A percentile compares a stretch with the other conserved stretches of the same genome.
Evolutionary conservation across 768 basidiomycete genomes (phyloP).

Genomic region (Cystobasidium ongulense): DNA sequence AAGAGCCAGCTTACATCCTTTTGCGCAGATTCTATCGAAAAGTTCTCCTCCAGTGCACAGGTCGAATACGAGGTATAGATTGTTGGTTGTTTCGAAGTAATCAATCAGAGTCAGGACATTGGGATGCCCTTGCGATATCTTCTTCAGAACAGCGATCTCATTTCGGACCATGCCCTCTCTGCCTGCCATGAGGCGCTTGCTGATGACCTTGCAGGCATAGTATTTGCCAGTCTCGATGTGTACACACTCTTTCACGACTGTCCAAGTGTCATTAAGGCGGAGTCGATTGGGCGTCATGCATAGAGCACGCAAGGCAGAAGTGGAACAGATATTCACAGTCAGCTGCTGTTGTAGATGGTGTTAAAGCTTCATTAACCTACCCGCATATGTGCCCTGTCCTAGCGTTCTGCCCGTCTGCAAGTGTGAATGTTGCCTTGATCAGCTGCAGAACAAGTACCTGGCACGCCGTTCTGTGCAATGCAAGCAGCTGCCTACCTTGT

Average conservation of each 20-base stretch:
- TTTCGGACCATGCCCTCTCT: constrained; percentile 95
- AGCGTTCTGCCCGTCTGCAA: constrained; percentile 5
- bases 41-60: constrained; percentile 91
- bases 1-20: constrained; percentile 51
- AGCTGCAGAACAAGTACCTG: neutral
- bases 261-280: neutral
- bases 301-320: neutral
- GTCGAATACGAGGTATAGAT: constrained; percentile 49
- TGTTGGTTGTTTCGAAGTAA: constrained; percentile 62
- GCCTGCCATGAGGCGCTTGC: constrained; percentile 98
- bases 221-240: constrained; percentile 76
- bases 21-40: constrained; percentile 97
- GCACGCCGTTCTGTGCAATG: neutral
- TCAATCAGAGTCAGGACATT: constrained; percentile 92
- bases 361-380: neutral
- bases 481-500: constrained; percentile 24
- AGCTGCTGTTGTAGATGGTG: no score
- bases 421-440: neutral
- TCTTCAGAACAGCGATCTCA: constrained; percentile 90
- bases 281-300: neutral
- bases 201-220: constrained; percentile 98
- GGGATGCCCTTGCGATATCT: constrained; percentile 74
- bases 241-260: constrained; percentile 29
- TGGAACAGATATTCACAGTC: no score
- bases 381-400: constrained; percentile 26